Conservation (phyloP, 2,329 filamentous ascomycete species). For the Stemphylium beticola region DNA sequence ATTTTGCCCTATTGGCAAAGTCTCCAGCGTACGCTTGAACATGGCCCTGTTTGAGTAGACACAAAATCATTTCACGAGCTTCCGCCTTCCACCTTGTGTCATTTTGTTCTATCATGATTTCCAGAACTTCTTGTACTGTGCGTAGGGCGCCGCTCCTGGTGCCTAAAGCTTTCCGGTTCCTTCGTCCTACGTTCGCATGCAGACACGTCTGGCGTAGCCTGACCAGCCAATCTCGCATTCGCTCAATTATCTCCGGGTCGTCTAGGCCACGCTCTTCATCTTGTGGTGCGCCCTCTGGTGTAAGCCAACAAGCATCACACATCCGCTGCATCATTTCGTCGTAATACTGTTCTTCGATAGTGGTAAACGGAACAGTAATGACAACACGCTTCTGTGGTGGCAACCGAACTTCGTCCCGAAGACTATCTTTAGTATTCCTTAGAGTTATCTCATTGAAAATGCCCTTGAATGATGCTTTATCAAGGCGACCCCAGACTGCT, state of each 20-base stretch:
- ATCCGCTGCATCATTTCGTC: conserved; percentile 76
- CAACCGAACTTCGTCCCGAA: conserved; percentile 78
- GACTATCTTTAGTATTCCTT: conserved; percentile 82
- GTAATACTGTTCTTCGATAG: conserved; percentile 91
- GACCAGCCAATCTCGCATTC: conserved; percentile 80
- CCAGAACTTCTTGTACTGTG: conserved; percentile 84
- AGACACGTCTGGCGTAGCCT: conserved; percentile 81
- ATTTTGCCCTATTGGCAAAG: conserved; percentile 57
- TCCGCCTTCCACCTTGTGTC: conserved; percentile 70
- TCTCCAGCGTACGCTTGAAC: conserved; percentile 76
- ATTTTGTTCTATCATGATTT: conserved; percentile 89
- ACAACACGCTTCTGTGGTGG: conserved; percentile 85
- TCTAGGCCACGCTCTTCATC: conserved; percentile 69
- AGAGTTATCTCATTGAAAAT: conserved; percentile 77
- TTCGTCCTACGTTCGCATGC: conserved; percentile 79
- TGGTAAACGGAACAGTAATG: conserved; percentile 87
- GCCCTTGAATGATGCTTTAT: conserved; percentile 68
- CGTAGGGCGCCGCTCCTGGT: conserved; percentile 70
- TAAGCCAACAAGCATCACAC: conserved; percentile 71
- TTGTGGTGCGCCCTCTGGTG: conserved; percentile 67
- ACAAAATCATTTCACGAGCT: conserved; percentile 69
- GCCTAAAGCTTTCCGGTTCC: conserved; percentile 69
- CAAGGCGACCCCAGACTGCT: conserved; percentile 72
- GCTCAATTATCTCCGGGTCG: conserved; percentile 62
- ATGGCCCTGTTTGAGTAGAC: conserved; percentile 74